phyloP scores from a whole-genome alignment of 139 green algal genomes.

The Tetraselmis chui region DNA sequence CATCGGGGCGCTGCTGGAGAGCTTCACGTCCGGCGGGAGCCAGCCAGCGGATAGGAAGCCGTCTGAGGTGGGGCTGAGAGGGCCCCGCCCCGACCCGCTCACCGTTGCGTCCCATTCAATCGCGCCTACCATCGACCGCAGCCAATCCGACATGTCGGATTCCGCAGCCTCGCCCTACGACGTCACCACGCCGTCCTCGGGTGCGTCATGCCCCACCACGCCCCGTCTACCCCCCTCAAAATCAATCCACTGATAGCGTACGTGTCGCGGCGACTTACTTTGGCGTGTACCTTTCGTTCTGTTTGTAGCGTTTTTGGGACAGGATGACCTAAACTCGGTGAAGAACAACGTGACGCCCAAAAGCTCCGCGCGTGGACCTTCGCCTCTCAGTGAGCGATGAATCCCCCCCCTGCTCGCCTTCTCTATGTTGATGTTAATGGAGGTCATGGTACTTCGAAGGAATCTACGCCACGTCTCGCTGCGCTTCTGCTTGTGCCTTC shows the following conservation, averaged over 20 bases:
- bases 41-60: not conserved
- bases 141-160: not conserved
- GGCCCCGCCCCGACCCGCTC: not conserved
- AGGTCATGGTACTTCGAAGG: no score
- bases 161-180: not conserved
- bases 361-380: not conserved
- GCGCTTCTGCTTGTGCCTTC: no score
- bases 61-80: not conserved
- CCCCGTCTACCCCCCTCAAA: no score
- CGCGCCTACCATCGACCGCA: not conserved
- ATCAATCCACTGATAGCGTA: no score
- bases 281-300: no score
- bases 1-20: not conserved
- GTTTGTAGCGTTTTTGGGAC: not conserved
- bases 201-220: no score
- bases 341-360: not conserved
- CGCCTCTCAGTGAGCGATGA: not conserved
- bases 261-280: no score
- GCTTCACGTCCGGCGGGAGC: not conserved
- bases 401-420: no score
- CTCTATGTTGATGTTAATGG: no score
- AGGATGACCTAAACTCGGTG: not conserved
- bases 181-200: not conserved
- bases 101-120: not conserved
- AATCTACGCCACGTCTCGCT: no score